Conservation (phyloP, 352 stramenopile species). For the Phytopythium vexans region DNA sequence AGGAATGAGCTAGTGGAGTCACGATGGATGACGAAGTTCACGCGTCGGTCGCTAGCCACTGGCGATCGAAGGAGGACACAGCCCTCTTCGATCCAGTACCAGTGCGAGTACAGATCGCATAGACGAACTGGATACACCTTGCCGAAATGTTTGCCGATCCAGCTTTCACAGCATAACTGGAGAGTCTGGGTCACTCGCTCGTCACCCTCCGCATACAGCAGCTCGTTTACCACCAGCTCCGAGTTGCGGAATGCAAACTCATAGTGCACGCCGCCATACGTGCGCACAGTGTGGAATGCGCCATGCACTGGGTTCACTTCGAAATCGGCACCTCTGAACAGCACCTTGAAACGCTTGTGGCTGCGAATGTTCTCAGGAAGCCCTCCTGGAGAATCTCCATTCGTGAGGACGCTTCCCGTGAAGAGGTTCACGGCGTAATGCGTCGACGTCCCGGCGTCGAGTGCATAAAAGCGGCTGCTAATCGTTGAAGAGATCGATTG, state of each 20-base stretch:
- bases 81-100: constrained; percentile 42
- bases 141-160: constrained; percentile 17
- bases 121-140: constrained; percentile 23
- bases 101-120: constrained; percentile 33
- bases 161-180: constrained; percentile 25
- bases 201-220: not conserved
- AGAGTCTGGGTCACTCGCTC: constrained; percentile 13
- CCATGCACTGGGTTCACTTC: constrained; percentile 28
- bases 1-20: not conserved
- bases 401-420: constrained; percentile 32
- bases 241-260: constrained; percentile 24
- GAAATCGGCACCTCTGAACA: constrained; percentile 53
- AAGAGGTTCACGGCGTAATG: constrained; percentile 56
- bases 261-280: constrained; percentile 24
- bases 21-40: constrained; percentile 20
- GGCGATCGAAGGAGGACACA: constrained; percentile 37
- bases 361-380: constrained; percentile 33
- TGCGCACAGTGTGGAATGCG: constrained; percentile 24
- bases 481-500: too few species aligned
- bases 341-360: constrained; percentile 19
- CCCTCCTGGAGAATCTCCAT: constrained; percentile 33
- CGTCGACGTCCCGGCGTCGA: constrained; percentile 8
- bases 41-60: constrained; percentile 10
- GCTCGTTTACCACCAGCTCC: constrained; percentile 37
- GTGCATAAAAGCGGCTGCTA: constrained; percentile 28